Evolutionary conservation across 306 rosid genomes (phyloP).

Genomic region (Betula pendula): DNA sequence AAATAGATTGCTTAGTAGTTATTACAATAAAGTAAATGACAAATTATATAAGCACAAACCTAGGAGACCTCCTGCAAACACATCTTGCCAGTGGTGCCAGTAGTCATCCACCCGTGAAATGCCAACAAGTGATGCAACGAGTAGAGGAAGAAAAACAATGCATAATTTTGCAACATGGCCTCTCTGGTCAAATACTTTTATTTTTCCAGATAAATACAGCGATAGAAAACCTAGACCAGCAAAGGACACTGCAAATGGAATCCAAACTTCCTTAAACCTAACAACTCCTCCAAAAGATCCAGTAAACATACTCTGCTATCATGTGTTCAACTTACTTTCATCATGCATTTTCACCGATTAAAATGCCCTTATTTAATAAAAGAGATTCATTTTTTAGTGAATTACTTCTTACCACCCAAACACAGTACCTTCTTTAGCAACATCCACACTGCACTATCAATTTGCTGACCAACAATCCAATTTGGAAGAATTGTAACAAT

Average conservation of each 20-base stretch:
- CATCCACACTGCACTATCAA: too few species aligned
- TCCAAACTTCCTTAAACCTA: constrained; percentile 26
- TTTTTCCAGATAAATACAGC: constrained; percentile 75
- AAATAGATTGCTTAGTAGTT: constrained; percentile 7
- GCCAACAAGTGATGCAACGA: constrained; percentile 83
- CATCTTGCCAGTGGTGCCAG: constrained; percentile 98
- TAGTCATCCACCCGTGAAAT: constrained; percentile 86
- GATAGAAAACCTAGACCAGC: constrained; percentile 82
- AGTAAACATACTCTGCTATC: background rate
- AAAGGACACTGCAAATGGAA: constrained; percentile 78
- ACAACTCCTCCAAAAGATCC: background rate
- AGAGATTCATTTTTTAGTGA: too few species aligned
- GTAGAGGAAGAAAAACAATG: constrained; percentile 68
- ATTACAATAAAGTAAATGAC: constrained; percentile 5
- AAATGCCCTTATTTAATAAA: too few species aligned
- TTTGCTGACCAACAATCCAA: background rate
- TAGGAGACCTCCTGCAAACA: constrained; percentile 80
- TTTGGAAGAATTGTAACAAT: too few species aligned
- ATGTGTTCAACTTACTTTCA: background rate
- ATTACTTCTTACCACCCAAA: too few species aligned
- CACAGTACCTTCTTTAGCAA: too few species aligned
- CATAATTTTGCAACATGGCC: constrained; percentile 85
- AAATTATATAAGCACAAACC: constrained; percentile 47
- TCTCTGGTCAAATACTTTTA: constrained; percentile 61
- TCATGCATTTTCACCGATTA: background rate